Conservation (phyloP, 768 basidiomycete genomes). For the Auricularia sp. region DNA sequence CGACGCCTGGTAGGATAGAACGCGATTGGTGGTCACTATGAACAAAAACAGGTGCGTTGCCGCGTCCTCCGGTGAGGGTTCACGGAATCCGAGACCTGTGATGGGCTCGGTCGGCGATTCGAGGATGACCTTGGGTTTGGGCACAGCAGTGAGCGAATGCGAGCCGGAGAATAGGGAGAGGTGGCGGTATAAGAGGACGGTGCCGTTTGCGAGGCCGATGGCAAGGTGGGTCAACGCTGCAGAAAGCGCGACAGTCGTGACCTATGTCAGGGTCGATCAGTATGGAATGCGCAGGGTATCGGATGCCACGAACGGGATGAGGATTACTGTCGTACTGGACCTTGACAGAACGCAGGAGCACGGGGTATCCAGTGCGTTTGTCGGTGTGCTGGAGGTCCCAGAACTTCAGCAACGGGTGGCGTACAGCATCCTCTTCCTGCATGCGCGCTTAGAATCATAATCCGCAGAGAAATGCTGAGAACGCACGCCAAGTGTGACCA, state of each 20-base stretch:
- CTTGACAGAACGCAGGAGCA: conserved; percentile 64
- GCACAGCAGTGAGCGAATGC: conserved; percentile 60
- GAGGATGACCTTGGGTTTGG: conserved; percentile 76
- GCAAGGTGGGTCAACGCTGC: conserved; percentile 73
- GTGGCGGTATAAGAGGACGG: conserved; percentile 83
- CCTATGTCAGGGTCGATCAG: conserved; percentile 27
- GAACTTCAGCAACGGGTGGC: conserved; percentile 68
- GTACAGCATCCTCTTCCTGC: conserved; percentile 66
- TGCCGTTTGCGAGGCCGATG: conserved; percentile 90
- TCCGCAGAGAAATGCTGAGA: conserved; percentile 2
- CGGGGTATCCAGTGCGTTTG: conserved; percentile 52
- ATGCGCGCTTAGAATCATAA: background rate
- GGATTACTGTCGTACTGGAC: conserved; percentile 68
- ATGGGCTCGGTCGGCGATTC: conserved; percentile 83
- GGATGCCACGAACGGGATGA: conserved; percentile 48
- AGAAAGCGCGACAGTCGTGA: conserved; percentile 74
- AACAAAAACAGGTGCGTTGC: conserved; percentile 53
- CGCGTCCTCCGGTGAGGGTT: conserved; percentile 32
- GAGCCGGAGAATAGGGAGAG: conserved; percentile 66
- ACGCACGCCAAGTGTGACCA: conserved; percentile 85
- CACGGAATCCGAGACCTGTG: conserved; percentile 83
- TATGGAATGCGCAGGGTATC: too few species aligned
- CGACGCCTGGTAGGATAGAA: conserved; percentile 65
- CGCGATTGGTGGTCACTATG: conserved; percentile 80
- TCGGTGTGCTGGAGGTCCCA: conserved; percentile 77